Conservation (phyloP, 768 basidiomycete species). For the Kwoniella dendrophila region DNA sequence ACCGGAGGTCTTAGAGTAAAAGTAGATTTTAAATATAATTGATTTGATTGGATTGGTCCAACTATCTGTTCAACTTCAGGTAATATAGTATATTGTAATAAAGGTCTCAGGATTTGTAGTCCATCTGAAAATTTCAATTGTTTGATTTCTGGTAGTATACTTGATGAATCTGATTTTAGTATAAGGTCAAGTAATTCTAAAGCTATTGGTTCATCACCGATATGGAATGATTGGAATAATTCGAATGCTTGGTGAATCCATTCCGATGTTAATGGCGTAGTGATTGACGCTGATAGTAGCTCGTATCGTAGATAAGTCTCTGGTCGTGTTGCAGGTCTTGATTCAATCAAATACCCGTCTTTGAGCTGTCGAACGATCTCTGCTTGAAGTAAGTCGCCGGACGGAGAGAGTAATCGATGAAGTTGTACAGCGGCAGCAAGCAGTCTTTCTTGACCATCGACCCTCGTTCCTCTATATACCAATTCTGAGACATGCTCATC, state of each 20-base stretch:
- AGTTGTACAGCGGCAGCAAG: constrained; percentile 8
- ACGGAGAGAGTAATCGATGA: neutral
- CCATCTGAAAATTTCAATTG: constrained; percentile 41
- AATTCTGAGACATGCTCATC: neutral
- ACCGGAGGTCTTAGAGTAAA: constrained; percentile 67
- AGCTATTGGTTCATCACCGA: constrained; percentile 73
- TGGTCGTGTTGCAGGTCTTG: neutral
- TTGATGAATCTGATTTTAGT: constrained; percentile 24
- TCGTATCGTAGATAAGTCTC: constrained; percentile 2
- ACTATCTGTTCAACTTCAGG: constrained; percentile 40
- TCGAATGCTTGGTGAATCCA: constrained; percentile 16
- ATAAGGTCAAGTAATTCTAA: constrained; percentile 54
- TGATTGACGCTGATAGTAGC: constrained; percentile 5
- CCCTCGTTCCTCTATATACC: neutral
- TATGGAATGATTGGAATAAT: constrained; percentile 55
- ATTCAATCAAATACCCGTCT: neutral
- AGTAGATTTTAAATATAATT: constrained; percentile 55
- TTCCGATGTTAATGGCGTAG: neutral
- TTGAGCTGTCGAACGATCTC: neutral
- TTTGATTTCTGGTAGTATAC: constrained; percentile 2
- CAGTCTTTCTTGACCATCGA: neutral
- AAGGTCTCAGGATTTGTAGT: constrained; percentile 52
- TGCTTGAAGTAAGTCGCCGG: neutral
- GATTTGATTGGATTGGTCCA: constrained; percentile 39
- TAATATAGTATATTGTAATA: constrained; percentile 50